Conservation (phyloP, 2,329 filamentous ascomycete genomes). For the Waltergamsia citrina region DNA sequence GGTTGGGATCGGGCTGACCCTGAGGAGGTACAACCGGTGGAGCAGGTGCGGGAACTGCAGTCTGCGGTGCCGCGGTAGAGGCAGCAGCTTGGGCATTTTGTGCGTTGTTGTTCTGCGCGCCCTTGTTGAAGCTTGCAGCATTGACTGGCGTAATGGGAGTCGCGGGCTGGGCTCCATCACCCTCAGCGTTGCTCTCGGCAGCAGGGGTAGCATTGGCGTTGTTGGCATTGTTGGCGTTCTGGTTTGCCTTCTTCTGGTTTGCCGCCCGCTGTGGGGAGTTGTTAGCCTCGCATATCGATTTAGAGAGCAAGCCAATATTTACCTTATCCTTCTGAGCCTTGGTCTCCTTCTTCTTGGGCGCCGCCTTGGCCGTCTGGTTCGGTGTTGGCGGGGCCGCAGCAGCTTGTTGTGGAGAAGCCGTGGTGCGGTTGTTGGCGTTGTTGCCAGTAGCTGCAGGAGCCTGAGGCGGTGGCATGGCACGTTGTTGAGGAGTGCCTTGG, state of each 20-base stretch:
- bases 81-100: conserved; percentile 21
- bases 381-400: conserved; percentile 68
- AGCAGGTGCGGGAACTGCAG: conserved; percentile 17
- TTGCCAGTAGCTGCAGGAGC: conserved; percentile 39
- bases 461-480: conserved; percentile 59
- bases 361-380: conserved; percentile 61
- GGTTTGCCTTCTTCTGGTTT: conserved; percentile 55
- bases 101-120: conserved; percentile 29
- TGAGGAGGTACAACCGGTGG: conserved; percentile 26
- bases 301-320: conserved; percentile 17
- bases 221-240: conserved; percentile 31
- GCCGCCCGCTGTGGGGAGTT: conserved; percentile 26
- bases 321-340: conserved; percentile 62
- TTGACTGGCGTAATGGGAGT: conserved; percentile 56
- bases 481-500: conserved; percentile 64
- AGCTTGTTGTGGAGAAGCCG: conserved; percentile 53
- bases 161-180: conserved; percentile 50
- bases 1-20: conserved; percentile 33
- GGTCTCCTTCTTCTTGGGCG: conserved; percentile 67
- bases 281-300: conserved; percentile 8
- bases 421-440: conserved; percentile 43
- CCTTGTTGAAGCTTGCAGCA: conserved; percentile 36
- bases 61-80: conserved; percentile 22
- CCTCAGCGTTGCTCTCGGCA: conserved; percentile 44
- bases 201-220: conserved; percentile 38